phyloP scores from a whole-genome alignment of 2,329 filamentous ascomycete genomes.

The Fusarium newnesense region DNA sequence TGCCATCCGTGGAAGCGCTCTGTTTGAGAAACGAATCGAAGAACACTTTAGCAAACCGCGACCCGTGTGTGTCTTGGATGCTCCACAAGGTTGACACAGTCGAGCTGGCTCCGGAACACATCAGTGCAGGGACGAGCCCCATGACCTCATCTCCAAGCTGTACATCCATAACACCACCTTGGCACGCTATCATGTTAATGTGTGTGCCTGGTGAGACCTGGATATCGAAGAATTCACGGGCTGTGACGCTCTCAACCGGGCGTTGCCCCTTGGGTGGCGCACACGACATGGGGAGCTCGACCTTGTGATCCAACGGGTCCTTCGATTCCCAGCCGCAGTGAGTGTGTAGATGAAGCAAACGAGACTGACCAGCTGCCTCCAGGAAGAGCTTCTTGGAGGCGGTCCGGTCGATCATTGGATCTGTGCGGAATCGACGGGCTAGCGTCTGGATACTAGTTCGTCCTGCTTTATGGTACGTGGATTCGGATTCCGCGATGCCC shows the following conservation, averaged over 20 bases:
- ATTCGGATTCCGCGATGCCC: neutral
- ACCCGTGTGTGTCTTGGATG: fast-evolving
- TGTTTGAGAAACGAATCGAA: neutral
- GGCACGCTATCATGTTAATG: neutral
- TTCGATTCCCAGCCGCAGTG: neutral
- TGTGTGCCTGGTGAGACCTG: neutral
- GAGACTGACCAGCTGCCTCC: fast-evolving
- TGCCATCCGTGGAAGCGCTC: fast-evolving
- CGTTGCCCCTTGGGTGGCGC: neutral
- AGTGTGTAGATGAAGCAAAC: neutral
- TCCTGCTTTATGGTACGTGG: neutral
- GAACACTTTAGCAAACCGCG: neutral
- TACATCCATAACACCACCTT: neutral
- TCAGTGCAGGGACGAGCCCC: neutral
- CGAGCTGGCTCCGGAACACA: neutral
- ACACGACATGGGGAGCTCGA: neutral
- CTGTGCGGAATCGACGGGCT: neutral
- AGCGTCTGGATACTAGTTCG: neutral
- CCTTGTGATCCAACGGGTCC: neutral
- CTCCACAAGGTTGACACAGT: neutral
- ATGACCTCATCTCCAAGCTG: neutral
- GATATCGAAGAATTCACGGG: neutral
- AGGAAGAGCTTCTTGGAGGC: neutral
- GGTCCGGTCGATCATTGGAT: neutral
- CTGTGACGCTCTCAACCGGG: neutral